Base-by-base conservation (phyloP, 805 yeast species). In the Spathaspora girioi region DNA sequence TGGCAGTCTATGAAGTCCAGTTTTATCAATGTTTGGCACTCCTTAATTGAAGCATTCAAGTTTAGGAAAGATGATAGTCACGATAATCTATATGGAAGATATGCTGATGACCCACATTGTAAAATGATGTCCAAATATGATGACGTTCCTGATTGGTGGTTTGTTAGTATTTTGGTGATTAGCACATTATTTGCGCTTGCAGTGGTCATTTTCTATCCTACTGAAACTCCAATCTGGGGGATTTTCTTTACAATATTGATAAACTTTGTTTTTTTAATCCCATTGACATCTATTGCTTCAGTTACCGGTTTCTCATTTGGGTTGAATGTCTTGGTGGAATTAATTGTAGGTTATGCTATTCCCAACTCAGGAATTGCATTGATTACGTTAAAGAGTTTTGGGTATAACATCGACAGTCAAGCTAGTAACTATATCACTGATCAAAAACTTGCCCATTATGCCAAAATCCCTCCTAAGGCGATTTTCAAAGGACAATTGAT, bases 101-200 rank as follows among this genome's bases (percentile, higher is more conserved):
- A 47, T 31, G 38, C 43, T 5, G 40, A 76, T 19, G 88, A 84
- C 58, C 80, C 85, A 1, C 85, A 81, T 58, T 75, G 82, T 50
- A 70, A 68, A 45, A 80, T 82, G 77, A 82, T 83, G 84, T 54
- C 76, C 44, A 69, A 66, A 50, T 85, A 86, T 64, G 76, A 76
- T 38, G 90, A 86, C 56, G 89, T 84, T 18, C 94, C 96, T 1
- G 87, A 83, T 56, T 82, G 85, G 84, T 84, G 90, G 89, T 86
- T 78, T 58, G 59, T 68, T 3, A 53, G 65, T 2, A 68, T 80
- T 14, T 70, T 84, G 41, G 50, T 80, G n/a, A 55, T 70, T 12
- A 70, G 84, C 26, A 69, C 82, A 8, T 55, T 71, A 2, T 65
- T 78, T 43, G 65, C 75, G 63, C 63, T 80, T n/a, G 55, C 73